Evolutionary conservation across 2,329 filamentous ascomycete species (phyloP), one percentile per base, ranked within the genome.

Genomic region (Fusarium scirpi): DNA sequence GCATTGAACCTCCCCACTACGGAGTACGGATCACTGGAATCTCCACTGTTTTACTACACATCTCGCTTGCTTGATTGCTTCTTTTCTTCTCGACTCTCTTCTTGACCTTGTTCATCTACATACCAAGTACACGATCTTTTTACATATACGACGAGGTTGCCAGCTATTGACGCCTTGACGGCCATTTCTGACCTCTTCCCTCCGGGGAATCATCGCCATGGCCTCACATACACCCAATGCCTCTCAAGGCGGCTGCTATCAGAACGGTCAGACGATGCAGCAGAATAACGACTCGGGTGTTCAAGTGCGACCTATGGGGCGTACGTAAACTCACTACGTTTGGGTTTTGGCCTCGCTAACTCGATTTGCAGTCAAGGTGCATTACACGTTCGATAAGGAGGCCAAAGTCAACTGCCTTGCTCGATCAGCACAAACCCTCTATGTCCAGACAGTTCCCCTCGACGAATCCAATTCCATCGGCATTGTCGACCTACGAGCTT

Each of bases 331-430:
- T 57, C 53, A 53, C 44, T 63, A 48, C 61, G 53, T 40, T 47
- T 34, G 25, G 60, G 40, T 51, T 9, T 45, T 67, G 56, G 20
- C 15, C 48, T 71, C 24, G 61, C 75, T 74, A 69, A 75, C 73
- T 24, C 44, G 43, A 52, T 44, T 40, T 72, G 44, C 80, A 97
- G 94, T 98, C 81, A 98, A 98, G 86, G 92, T 98, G 52, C 90
- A 97, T 66, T 99, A 98, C 82, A 97, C 94, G 32, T 98, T 98
- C 82, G 94, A 98, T 80, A 90, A 91, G 77, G 91, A 95, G 72
- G 91, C 90, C 82, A 94, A 94, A 81, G 91, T 94, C 70, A 94
- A 95, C 78, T 98, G 94, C 80, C 86, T 99, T 52, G 94, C 95
- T 64, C 89, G 95, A 76, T 91, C 93, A 85, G 92, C 93, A 20